phyloP scores from a whole-genome alignment of 2,329 filamentous ascomycete genomes.

The Parastagonospora nodorum region DNA sequence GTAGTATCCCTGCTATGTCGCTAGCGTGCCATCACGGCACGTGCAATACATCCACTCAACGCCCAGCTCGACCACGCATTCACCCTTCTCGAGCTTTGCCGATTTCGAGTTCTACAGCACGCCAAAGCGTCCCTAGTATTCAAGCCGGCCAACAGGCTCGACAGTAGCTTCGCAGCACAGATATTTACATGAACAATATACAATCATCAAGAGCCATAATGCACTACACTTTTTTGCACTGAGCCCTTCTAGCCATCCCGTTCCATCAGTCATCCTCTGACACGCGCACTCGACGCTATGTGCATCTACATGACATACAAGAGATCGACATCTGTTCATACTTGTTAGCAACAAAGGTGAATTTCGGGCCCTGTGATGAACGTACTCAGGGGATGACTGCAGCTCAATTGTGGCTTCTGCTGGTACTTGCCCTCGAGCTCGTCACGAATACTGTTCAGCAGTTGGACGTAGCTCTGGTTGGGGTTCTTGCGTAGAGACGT shows the following conservation, averaged over 20 bases:
- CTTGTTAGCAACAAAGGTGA: slow-evolving; percentile 4
- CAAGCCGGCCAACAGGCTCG: neutral
- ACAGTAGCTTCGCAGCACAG: neutral
- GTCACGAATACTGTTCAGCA: slow-evolving; percentile 93
- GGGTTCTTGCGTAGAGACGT: slow-evolving; percentile 87
- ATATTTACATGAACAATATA: slow-evolving; percentile 10
- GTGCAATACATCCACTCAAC: neutral
- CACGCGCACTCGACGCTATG: neutral
- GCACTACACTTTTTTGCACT: slow-evolving; percentile 4
- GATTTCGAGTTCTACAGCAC: neutral
- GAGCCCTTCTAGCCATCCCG: neutral
- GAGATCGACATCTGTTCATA: slow-evolving; percentile 46
- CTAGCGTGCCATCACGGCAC: neutral
- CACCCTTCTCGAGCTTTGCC: neutral
- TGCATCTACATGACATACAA: slow-evolving; percentile 51
- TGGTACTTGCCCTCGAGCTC: slow-evolving; percentile 84
- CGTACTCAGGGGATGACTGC: slow-evolving; percentile 91
- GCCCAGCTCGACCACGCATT: neutral
- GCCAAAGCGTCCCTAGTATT: too few species aligned
- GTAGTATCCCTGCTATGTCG: slow-evolving; percentile 15
- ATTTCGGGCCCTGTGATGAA: neutral
- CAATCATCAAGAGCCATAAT: slow-evolving; percentile 10
- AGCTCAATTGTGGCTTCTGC: slow-evolving; percentile 95
- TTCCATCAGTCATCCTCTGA: slow-evolving; percentile 1
- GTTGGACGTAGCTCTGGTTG: slow-evolving; percentile 92